phyloP scores from a whole-genome alignment of 768 basidiomycete species.

The Termitomyces sp. region DNA sequence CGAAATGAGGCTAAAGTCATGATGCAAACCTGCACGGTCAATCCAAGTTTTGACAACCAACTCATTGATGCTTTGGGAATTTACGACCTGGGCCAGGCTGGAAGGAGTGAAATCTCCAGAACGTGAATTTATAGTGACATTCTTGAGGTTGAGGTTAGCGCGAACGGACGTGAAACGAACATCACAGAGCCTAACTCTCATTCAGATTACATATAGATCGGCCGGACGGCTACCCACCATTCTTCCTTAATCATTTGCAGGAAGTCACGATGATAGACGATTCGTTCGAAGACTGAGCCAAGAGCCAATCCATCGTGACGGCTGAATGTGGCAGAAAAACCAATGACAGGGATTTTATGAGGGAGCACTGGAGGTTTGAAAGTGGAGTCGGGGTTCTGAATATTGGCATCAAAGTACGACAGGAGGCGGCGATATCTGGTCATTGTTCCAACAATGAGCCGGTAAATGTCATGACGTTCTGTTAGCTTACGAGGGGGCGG shows the following conservation, averaged over 20 bases:
- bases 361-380: conserved; percentile 33
- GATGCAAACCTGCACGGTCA: conserved; percentile 69
- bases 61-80: conserved; percentile 73
- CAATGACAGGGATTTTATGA: conserved; percentile 76
- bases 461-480: neutral
- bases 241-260: conserved; percentile 90
- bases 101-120: conserved; percentile 82
- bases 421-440: conserved; percentile 75
- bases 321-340: conserved; percentile 94
- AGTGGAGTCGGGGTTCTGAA: conserved; percentile 49
- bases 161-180: conserved; percentile 83
- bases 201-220: conserved; percentile 17
- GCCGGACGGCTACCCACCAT: conserved; percentile 48
- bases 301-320: conserved; percentile 89
- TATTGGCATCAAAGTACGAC: conserved; percentile 74
- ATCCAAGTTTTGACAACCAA: conserved; percentile 83
- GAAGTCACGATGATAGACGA: conserved; percentile 92
- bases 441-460: neutral
- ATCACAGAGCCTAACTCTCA: conserved; percentile 65
- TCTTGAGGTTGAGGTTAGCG: conserved; percentile 65
- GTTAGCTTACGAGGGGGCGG: conserved; percentile 73
- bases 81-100: conserved; percentile 78
- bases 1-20: neutral
- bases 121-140: conserved; percentile 60
- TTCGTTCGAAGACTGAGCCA: conserved; percentile 82